Evolutionary conservation across 306 rosid genomes (phyloP).

Genomic region (Cicer chorassanicum): DNA sequence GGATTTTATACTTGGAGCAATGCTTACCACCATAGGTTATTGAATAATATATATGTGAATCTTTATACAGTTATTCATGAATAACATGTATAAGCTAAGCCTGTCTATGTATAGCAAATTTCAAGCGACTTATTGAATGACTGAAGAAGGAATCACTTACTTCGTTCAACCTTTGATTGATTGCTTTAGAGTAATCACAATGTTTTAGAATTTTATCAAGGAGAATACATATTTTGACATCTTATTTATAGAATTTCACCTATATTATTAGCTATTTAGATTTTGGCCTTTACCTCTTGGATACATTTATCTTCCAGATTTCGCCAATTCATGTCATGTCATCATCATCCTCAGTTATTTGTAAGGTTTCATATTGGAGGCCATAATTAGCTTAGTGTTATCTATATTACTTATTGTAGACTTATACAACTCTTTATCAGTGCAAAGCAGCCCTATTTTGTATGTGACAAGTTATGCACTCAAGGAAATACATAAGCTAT

Average conservation of each 20-base stretch:
- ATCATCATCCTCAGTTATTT: slow-evolving; percentile 8
- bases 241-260: background rate
- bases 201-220: slow-evolving; percentile 29
- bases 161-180: slow-evolving; percentile 30
- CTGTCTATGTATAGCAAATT: slow-evolving; percentile 20
- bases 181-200: slow-evolving; percentile 4
- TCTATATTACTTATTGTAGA: background rate
- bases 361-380: slow-evolving; percentile 24
- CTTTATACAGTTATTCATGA: slow-evolving; percentile 19
- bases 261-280: background rate
- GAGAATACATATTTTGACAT: slow-evolving; percentile 31
- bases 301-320: slow-evolving; percentile 2
- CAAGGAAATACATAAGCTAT: background rate
- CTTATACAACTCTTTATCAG: background rate
- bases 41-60: slow-evolving; percentile 24
- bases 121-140: slow-evolving; percentile 23
- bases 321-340: slow-evolving; percentile 11
- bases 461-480: background rate
- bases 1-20: slow-evolving; percentile 15
- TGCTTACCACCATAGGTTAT: slow-evolving; percentile 17
- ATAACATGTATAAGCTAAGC: slow-evolving; percentile 21
- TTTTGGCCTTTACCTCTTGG: background rate
- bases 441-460: no score
- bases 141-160: slow-evolving; percentile 24
- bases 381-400: slow-evolving; percentile 18